Evolutionary conservation across 495 filamentous ascomycete genomes (phyloP).

Genomic region (Daldinia childiae): DNA sequence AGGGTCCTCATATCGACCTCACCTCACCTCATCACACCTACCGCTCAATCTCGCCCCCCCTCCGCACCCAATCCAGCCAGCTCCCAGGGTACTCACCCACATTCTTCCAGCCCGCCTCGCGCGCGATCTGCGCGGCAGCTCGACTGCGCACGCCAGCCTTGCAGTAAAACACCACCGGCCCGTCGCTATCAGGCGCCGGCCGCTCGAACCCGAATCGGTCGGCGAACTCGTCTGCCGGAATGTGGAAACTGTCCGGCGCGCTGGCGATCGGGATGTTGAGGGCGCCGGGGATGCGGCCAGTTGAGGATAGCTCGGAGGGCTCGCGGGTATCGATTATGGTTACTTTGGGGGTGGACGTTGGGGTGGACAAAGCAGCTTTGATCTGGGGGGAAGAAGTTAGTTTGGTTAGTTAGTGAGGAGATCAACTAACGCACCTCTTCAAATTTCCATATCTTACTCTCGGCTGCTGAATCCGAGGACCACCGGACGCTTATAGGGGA

Average conservation of each 20-base stretch:
- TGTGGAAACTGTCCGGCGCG: conserved; percentile 78
- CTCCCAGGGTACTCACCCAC: conserved; percentile 87
- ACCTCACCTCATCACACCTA: conserved; percentile 20
- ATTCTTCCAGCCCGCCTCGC: conserved; percentile 75
- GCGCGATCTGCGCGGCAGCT: conserved; percentile 83
- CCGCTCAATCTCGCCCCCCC: conserved; percentile 68
- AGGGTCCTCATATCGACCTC: no score
- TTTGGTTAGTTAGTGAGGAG: no score
- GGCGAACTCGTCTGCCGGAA: conserved; percentile 78
- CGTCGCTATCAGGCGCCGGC: conserved; percentile 59
- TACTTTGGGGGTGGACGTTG: conserved; percentile 5
- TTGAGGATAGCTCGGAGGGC: conserved; percentile 72
- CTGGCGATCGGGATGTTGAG: conserved; percentile 81
- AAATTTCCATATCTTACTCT: conserved; percentile 58
- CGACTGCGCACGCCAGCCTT: conserved; percentile 85
- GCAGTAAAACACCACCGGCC: conserved; percentile 85
- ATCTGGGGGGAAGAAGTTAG: no score
- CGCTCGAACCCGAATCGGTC: conserved; percentile 75
- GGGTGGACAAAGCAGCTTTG: conserved; percentile 10
- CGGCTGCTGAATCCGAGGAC: conserved; percentile 38
- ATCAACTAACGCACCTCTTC: conserved; percentile 49
- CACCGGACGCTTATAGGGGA: conserved; percentile 19
- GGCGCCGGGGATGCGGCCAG: conserved; percentile 81
- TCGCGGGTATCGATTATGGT: conserved; percentile 78
- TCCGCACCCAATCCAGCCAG: conserved; percentile 87